Evolutionary conservation across 441 rosid genomes (phyloP).

Genomic region (Melastoma candidum): DNA sequence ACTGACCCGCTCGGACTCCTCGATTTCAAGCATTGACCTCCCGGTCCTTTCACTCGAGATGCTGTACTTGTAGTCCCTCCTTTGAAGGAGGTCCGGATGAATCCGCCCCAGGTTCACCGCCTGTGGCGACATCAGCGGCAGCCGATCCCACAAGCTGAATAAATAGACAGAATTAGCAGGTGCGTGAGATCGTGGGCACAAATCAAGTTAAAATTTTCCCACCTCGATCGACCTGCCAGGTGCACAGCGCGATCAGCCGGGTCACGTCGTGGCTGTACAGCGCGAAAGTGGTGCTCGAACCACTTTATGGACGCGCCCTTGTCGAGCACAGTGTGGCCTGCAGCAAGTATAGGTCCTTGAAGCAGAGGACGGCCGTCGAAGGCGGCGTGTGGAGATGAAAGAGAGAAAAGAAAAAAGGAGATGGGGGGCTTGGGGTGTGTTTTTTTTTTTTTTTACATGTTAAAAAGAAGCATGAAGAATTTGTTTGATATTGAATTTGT

Average conservation of each 20-base stretch:
- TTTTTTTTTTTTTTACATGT: too few species aligned
- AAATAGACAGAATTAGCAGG: too few species aligned
- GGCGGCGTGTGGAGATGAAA: background rate
- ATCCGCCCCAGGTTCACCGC: slow-evolving; percentile 46
- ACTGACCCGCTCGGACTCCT: slow-evolving; percentile 58
- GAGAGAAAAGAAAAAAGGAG: too few species aligned
- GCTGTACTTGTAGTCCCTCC: slow-evolving; percentile 50
- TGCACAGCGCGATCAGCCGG: slow-evolving; percentile 74
- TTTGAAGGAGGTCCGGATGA: slow-evolving; percentile 30
- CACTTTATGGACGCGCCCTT: slow-evolving; percentile 29
- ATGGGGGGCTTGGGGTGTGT: too few species aligned
- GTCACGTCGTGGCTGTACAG: slow-evolving; percentile 54
- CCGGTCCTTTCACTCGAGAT: slow-evolving; percentile 30
- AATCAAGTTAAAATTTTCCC: background rate
- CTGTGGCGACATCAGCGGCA: slow-evolving; percentile 81
- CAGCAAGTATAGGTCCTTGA: slow-evolving; percentile 13
- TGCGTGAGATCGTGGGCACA: too few species aligned
- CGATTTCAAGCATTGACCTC: slow-evolving; percentile 39
- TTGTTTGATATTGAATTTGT: too few species aligned
- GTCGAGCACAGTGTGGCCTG: too few species aligned
- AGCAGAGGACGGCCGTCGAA: slow-evolving; percentile 15
- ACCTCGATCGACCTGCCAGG: slow-evolving; percentile 77
- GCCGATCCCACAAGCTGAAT: slow-evolving; percentile 29
- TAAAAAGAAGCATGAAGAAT: too few species aligned
- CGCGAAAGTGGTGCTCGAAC: slow-evolving; percentile 54